Percentiles rank a stretch among this genome's conserved stretches.
Conservation (phyloP, 129 eudicot species). For the Chrysanthemum makinoi region DNA sequence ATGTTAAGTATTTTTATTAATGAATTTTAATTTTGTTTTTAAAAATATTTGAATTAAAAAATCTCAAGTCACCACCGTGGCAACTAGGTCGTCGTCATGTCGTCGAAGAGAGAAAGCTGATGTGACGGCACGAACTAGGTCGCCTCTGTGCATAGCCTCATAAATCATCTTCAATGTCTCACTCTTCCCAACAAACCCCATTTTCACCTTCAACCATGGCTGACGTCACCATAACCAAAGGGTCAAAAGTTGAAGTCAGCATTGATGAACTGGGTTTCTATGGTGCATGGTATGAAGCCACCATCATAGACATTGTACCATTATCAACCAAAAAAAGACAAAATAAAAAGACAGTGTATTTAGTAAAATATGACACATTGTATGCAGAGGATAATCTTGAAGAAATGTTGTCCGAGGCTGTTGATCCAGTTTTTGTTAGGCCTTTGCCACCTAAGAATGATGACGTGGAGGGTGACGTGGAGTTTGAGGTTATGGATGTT, state of each 20-base stretch:
- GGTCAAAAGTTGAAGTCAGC: conserved; percentile 27
- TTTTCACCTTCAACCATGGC: too few relatives aligned
- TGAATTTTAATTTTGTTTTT: too few relatives aligned
- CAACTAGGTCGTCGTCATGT: too few relatives aligned
- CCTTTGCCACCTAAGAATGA: conserved; percentile 48
- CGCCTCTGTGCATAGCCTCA: too few relatives aligned
- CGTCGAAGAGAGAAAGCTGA: too few relatives aligned
- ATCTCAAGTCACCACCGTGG: too few relatives aligned
- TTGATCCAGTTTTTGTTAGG: conserved; percentile 30
- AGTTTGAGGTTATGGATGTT: conserved; percentile 44
- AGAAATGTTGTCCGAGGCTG: conserved; percentile 46
- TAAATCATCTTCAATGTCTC: too few relatives aligned
- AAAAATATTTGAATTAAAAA: too few relatives aligned
- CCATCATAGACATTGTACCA: not conserved
- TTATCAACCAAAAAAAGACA: not conserved
- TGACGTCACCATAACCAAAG: not conserved
- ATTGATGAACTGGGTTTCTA: conserved; percentile 30
- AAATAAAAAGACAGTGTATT: not conserved
- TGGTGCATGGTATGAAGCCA: conserved; percentile 35
- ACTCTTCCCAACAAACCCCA: too few relatives aligned
- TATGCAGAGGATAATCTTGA: conserved; percentile 12
- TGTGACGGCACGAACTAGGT: too few relatives aligned
- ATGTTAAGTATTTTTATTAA: too few relatives aligned
- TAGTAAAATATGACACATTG: conserved; percentile 46
- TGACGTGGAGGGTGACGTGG: not conserved